A percentile compares a stretch with the other conserved stretches of the same genome.
These are phyloP conservation scores for Maudiozyma humilis DNA, from an alignment of 1,139 yeast genomes.

Conservation along the genomic window DNA sequence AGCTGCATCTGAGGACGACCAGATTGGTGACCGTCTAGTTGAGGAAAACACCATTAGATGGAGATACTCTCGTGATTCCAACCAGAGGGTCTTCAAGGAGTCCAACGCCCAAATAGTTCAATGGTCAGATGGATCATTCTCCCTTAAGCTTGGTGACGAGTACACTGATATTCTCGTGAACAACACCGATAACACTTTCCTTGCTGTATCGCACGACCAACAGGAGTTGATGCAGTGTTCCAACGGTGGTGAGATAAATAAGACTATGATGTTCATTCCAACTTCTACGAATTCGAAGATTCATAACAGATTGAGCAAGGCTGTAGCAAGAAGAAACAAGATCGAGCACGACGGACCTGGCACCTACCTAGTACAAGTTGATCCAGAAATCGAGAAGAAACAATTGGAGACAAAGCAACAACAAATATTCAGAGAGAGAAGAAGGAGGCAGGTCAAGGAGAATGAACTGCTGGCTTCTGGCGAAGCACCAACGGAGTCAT, in stretches of 20 bases:
- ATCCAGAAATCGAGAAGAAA: conserved; percentile 79
- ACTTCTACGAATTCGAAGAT: conserved; percentile 78
- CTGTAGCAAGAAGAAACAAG: conserved; percentile 61
- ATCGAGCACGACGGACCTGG: conserved; percentile 44
- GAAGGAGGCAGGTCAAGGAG: conserved; percentile 54
- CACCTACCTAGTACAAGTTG: conserved; percentile 71
- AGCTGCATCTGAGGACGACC: conserved; percentile 33
- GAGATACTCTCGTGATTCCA: conserved; percentile 68
- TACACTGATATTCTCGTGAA: conserved; percentile 68
- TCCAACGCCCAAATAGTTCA: conserved; percentile 83
- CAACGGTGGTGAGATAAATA: conserved; percentile 37
- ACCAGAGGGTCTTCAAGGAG: conserved; percentile 63
- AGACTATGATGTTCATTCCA: conserved; percentile 71
- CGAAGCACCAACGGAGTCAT: conserved; percentile 3
- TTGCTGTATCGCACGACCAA: conserved; percentile 64
- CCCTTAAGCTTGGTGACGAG: conserved; percentile 81
- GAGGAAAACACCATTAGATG: conserved; percentile 85
- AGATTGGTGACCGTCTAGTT: conserved; percentile 45
- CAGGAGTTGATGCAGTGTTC: conserved; percentile 59
- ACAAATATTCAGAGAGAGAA: conserved; percentile 58
- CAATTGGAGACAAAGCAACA: conserved; percentile 74
- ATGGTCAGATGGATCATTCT: conserved; percentile 90
- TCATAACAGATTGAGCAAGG: conserved; percentile 71
- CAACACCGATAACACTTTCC: conserved; percentile 62
- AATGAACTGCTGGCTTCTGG: conserved; percentile 41